phyloP scores from a whole-genome alignment of 1,139 yeast genomes.

The Suhomyces yuchorum region DNA sequence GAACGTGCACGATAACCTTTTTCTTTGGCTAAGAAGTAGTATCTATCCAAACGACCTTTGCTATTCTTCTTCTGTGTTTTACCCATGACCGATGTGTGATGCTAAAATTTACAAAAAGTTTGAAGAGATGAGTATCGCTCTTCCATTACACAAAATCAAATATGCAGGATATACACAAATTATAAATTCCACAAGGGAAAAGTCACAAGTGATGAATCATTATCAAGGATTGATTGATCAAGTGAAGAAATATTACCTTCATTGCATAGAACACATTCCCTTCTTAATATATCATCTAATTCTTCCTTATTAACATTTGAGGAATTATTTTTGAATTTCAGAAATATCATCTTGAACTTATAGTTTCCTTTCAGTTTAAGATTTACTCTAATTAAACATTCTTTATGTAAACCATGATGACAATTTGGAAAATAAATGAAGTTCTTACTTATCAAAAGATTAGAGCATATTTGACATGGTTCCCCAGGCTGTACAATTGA shows the following conservation, averaged over 20 bases:
- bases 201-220: conserved; percentile 23
- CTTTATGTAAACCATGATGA: conserved; percentile 86
- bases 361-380: conserved; percentile 66
- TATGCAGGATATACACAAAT: neutral
- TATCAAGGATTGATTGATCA: conserved; percentile 47
- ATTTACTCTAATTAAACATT: conserved; percentile 69
- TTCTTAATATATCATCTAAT: conserved; percentile 61
- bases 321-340: conserved; percentile 21
- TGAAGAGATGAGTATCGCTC: conserved; percentile 11
- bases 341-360: conserved; percentile 57
- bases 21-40: conserved; percentile 94
- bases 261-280: conserved; percentile 80
- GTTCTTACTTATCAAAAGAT: conserved; percentile 68
- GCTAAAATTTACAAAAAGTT: conserved; percentile 14
- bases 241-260: conserved; percentile 71
- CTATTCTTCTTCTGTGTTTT: conserved; percentile 94
- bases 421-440: conserved; percentile 84
- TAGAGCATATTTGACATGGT: conserved; percentile 71
- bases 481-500: conserved; percentile 78
- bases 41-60: conserved; percentile 98
- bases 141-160: conserved; percentile 3
- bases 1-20: conserved; percentile 99
- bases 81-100: conserved; percentile 57
- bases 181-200: conserved; percentile 30
- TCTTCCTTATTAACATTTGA: conserved; percentile 33